Conservation (phyloP, 2,329 filamentous ascomycete species). For the Pseudogymnoascus sp. region DNA sequence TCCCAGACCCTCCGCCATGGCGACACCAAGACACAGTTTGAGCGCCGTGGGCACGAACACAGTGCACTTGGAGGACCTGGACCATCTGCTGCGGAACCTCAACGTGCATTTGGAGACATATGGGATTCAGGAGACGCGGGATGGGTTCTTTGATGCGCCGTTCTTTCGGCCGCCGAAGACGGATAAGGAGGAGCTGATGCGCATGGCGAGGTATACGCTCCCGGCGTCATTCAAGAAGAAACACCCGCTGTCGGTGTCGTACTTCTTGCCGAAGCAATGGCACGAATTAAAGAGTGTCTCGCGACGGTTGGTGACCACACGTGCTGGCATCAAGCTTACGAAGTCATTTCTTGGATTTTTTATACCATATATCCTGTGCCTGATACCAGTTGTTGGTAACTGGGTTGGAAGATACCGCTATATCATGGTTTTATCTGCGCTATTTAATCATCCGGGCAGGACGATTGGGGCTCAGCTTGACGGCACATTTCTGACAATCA, state of each 20-base stretch:
- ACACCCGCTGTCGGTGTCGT: conserved; percentile 37
- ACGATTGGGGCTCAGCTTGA: conserved; percentile 52
- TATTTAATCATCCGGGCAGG: conserved; percentile 51
- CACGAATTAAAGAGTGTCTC: conserved; percentile 38
- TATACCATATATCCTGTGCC: conserved; percentile 47
- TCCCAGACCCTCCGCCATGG: neutral
- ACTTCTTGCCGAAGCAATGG: conserved; percentile 42
- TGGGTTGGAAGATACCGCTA: conserved; percentile 50
- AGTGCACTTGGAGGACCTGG: conserved; percentile 17
- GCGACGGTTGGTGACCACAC: conserved; percentile 38
- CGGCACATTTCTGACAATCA: conserved; percentile 44
- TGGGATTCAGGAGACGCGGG: conserved; percentile 35
- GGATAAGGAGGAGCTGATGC: conserved; percentile 34
- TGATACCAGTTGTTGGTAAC: conserved; percentile 40
- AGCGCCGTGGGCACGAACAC: neutral
- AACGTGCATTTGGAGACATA: conserved; percentile 35
- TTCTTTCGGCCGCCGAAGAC: conserved; percentile 36
- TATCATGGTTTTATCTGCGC: conserved; percentile 49
- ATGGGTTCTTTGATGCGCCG: conserved; percentile 38
- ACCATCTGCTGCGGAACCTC: conserved; percentile 27
- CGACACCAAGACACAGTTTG: neutral
- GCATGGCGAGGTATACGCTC: conserved; percentile 38
- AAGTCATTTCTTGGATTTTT: conserved; percentile 53
- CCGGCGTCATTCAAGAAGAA: conserved; percentile 40
- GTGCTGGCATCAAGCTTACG: conserved; percentile 43